Evolutionary conservation across 1,284 basidiomycete genomes (phyloP), one percentile per base, ranked within the genome.

Genomic region (Mycena citricolor): DNA sequence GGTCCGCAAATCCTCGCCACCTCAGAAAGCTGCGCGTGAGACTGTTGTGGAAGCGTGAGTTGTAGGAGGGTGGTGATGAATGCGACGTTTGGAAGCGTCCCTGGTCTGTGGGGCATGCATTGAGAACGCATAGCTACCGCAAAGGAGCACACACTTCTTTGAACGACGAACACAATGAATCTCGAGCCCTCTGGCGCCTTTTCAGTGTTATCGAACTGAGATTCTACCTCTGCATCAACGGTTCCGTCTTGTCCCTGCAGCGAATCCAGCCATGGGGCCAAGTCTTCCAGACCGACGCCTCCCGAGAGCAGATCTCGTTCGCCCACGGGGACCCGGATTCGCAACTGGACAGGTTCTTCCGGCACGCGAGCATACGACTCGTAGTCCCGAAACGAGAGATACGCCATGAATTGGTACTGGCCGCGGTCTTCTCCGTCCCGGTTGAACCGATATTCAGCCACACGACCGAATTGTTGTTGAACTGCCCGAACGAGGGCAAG

Each of bases 401-500:
- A 32, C 6, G 30, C 46, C 11, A 31, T n/a, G 20, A 26, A 33
- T 20, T 47, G 44, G 26, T 34, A 52, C 16, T 23, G 22, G n/a
- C 16, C 24, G 8, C 14, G 4, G 3, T 7, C 21, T 21, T 42
- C 38, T 4, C 28, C 8, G 43, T 48, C 44, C 40, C 72, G 66
- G 21, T 57, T 41, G 30, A 80, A 61, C 28, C 63, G 61, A 45
- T 70, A 77, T 44, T 79, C 72, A 23, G 66, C 61, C 26, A 83
- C 59, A 10, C 64, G 63, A 12, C 81, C 81, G 57, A 76, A 83
- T 45, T 70, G 72, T 17, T 67, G 68, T 62, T 84, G 81, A 17
- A 84, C 48, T 3, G 68, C 72, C 30, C 74, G 72, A 44, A 81
- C 55, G 40, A 80, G 65, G 32, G 73, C 64, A 13, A 74, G 64